Percentiles rank a stretch among this genome's conserved stretches.
These are phyloP conservation scores for Fonsecaea nubica DNA, from an alignment of 2,329 filamentous ascomycete species.

Conservation along the genomic window DNA sequence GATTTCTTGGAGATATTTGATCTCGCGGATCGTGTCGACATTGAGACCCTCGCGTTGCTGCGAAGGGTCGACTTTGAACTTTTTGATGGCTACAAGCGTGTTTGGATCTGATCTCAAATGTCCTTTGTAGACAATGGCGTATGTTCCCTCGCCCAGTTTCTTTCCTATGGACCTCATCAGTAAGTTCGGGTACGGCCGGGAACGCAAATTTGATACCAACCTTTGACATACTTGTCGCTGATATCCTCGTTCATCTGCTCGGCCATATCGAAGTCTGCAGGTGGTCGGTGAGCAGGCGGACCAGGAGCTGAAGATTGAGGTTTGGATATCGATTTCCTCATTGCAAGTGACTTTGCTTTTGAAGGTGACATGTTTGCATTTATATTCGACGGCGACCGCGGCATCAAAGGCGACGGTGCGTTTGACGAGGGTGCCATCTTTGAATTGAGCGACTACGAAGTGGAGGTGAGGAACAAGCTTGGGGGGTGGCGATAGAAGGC, in stretches of 20 bases:
- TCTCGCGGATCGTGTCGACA: slow-evolving; percentile 92
- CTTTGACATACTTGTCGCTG: slow-evolving; percentile 89
- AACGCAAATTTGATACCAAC: slow-evolving; percentile 50
- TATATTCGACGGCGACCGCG: slow-evolving; percentile 47
- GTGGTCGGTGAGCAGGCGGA: slow-evolving; percentile 31
- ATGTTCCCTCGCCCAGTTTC: slow-evolving; percentile 94
- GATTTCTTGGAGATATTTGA: slow-evolving; percentile 93
- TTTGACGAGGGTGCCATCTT: slow-evolving; percentile 43
- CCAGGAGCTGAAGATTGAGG: slow-evolving; percentile 29
- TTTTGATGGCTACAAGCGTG: slow-evolving; percentile 73
- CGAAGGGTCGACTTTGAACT: slow-evolving; percentile 58
- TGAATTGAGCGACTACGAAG: background rate
- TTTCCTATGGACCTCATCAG: slow-evolving; percentile 63
- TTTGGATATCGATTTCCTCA: slow-evolving; percentile 43
- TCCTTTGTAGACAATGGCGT: slow-evolving; percentile 92
- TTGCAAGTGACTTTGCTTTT: slow-evolving; percentile 46
- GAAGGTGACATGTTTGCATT: slow-evolving; percentile 45
- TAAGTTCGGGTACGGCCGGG: background rate
- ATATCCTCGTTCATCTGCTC: slow-evolving; percentile 83
- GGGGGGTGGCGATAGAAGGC: background rate
- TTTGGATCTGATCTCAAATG: slow-evolving; percentile 75
- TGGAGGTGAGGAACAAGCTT: background rate
- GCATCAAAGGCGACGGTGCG: slow-evolving; percentile 52
- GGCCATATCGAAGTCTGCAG: slow-evolving; percentile 55
- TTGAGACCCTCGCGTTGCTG: slow-evolving; percentile 84